Conservation (phyloP, 768 basidiomycete genomes). For the Lactarius indigo region DNA sequence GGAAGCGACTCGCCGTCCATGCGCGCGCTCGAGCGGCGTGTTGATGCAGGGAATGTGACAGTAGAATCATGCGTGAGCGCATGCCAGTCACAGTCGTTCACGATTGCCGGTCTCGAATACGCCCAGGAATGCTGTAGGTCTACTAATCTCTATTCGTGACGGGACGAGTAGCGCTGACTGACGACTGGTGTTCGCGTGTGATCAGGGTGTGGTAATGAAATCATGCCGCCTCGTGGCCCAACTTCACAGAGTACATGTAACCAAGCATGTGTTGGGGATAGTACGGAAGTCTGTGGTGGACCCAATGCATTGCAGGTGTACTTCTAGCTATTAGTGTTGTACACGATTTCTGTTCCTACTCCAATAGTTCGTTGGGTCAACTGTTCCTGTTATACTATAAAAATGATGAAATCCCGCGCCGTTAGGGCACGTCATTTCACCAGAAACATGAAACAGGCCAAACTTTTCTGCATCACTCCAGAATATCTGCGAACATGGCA, state of each 20-base stretch:
- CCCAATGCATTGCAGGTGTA: not conserved
- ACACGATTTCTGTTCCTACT: no score
- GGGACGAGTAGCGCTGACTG: not conserved
- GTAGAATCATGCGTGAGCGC: conserved; percentile 5
- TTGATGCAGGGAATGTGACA: conserved; percentile 2
- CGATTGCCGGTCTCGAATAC: conserved; percentile 7
- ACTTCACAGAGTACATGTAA: not conserved
- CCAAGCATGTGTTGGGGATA: not conserved
- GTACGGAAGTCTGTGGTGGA: conserved; percentile 1
- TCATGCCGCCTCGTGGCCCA: not conserved
- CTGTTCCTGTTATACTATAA: no score
- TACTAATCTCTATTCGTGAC: not conserved
- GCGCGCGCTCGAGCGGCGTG: not conserved
- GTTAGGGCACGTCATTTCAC: no score
- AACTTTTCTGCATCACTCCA: no score
- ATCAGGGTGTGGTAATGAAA: conserved; percentile 6
- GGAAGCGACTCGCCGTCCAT: not conserved
- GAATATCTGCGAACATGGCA: no score
- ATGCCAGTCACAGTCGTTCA: not conserved
- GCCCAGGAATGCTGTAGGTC: conserved; percentile 8
- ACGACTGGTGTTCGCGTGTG: not conserved
- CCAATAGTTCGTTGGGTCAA: no score
- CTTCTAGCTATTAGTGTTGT: no score
- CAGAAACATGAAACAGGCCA: no score
- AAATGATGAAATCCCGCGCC: no score